Percentiles rank a stretch among this genome's conserved stretches.
Evolutionary conservation across 306 rosid species (phyloP).

Genomic region (Cicer chorassanicum): DNA sequence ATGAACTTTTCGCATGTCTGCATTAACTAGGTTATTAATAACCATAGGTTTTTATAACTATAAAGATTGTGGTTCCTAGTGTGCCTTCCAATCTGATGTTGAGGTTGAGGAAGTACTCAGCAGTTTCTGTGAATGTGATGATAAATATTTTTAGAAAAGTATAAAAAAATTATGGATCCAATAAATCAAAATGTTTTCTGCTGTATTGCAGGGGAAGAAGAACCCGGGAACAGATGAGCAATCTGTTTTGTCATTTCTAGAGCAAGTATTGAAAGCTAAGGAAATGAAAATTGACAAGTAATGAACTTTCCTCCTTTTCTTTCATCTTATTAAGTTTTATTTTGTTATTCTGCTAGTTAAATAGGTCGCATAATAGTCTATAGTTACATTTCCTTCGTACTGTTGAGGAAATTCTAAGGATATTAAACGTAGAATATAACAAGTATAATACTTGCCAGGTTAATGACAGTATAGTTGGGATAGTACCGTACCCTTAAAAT

Average conservation of each 20-base stretch:
- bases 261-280: slow-evolving; percentile 74
- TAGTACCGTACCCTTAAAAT: slow-evolving; percentile 9
- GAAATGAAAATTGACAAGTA: slow-evolving; percentile 97
- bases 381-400: slow-evolving; percentile 31
- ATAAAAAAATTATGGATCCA: not conserved
- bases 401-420: slow-evolving; percentile 13
- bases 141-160: slow-evolving; percentile 16
- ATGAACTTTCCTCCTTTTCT: slow-evolving; percentile 37
- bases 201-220: slow-evolving; percentile 82
- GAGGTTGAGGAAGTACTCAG: slow-evolving; percentile 18
- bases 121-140: not conserved
- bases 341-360: slow-evolving; percentile 16
- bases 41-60: not conserved
- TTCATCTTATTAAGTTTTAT: slow-evolving; percentile 23
- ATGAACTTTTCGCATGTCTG: slow-evolving; percentile 6
- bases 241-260: slow-evolving; percentile 71
- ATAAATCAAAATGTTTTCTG: slow-evolving; percentile 32
- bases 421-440: not conserved
- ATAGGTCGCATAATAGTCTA: slow-evolving; percentile 27
- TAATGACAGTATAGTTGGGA: slow-evolving; percentile 13
- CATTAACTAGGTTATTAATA: not conserved
- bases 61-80: not conserved
- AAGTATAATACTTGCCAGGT: not conserved
- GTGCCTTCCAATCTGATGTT: slow-evolving; percentile 1
- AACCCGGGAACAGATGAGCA: slow-evolving; percentile 83